Evolutionary conservation across 1,284 basidiomycete genomes (phyloP).

Genomic region (Grifola frondosa): DNA sequence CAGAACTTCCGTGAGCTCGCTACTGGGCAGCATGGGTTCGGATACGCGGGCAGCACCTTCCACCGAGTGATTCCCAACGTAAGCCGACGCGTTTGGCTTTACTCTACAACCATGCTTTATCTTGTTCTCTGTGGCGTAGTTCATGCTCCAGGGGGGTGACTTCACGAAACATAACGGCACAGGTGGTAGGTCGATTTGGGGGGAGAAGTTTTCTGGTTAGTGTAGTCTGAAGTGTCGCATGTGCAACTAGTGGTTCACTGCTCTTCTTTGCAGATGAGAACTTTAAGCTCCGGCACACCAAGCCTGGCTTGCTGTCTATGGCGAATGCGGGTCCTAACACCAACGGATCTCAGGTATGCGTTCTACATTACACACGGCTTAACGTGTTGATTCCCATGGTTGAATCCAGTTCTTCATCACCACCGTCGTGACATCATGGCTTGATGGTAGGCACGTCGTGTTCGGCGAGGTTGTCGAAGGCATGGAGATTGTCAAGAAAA

Average conservation of each 20-base stretch:
- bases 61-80: constrained; percentile 82
- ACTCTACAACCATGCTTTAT: background rate
- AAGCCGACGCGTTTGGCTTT: no score
- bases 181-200: constrained; percentile 91
- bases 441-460: constrained; percentile 80
- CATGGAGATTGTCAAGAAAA: constrained; percentile 72
- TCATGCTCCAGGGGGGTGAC: constrained; percentile 87
- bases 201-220: constrained; percentile 72
- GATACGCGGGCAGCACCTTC: constrained; percentile 69
- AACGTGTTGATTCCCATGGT: background rate
- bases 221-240: no score
- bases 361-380: no score
- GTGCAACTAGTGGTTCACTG: background rate
- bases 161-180: constrained; percentile 55
- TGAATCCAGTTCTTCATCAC: constrained; percentile 79
- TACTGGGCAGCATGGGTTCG: constrained; percentile 75
- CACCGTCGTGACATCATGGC: constrained; percentile 76
- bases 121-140: constrained; percentile 39
- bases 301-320: constrained; percentile 88
- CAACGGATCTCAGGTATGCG: constrained; percentile 70
- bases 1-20: constrained; percentile 81
- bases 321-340: constrained; percentile 77
- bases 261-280: constrained; percentile 68
- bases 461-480: constrained; percentile 84
- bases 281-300: constrained; percentile 77